Evolutionary conservation across 805 yeast species (phyloP).

Genomic region (Aciculoconidium aculeatum): DNA sequence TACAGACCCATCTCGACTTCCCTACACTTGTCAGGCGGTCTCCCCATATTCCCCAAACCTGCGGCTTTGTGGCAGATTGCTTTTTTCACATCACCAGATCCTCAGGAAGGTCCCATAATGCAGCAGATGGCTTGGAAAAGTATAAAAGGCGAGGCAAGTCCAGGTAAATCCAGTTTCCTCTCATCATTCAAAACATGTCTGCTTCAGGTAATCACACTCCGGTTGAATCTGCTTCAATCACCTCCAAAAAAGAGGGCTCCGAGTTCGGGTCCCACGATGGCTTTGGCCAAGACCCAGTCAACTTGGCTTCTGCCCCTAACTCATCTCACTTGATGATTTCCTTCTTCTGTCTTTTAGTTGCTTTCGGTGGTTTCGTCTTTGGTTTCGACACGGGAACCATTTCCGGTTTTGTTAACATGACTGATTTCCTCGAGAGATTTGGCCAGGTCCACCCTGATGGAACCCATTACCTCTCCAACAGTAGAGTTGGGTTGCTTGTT

Average conservation of each 20-base stretch:
- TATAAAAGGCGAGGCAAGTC: conserved; percentile 7
- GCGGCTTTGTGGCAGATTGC: too few relatives aligned
- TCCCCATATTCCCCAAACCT: too few relatives aligned
- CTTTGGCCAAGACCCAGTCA: conserved; percentile 1
- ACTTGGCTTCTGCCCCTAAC: conserved; percentile 19
- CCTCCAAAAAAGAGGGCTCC: conserved; percentile 18
- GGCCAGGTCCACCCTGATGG: conserved; percentile 16
- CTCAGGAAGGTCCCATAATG: too few relatives aligned
- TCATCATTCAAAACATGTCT: too few relatives aligned
- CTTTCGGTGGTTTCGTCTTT: conserved; percentile 26
- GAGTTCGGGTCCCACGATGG: conserved; percentile 4
- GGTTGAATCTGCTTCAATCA: conserved; percentile 19
- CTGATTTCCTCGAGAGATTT: conserved; percentile 17
- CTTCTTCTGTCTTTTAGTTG: conserved; percentile 22
- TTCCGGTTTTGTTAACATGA: conserved; percentile 26
- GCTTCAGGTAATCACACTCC: conserved; percentile 31
- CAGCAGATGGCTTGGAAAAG: too few relatives aligned
- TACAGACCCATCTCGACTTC: too few relatives aligned
- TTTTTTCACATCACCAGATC: too few relatives aligned
- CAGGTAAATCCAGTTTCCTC: too few relatives aligned
- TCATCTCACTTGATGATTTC: conserved; percentile 27
- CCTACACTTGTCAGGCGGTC: too few relatives aligned
- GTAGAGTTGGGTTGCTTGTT: conserved; percentile 21
- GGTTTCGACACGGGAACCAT: conserved; percentile 28
- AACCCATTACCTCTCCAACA: conserved; percentile 15